Conservation (phyloP, 257 asterid genomes). For the Primulina tabacum region DNA sequence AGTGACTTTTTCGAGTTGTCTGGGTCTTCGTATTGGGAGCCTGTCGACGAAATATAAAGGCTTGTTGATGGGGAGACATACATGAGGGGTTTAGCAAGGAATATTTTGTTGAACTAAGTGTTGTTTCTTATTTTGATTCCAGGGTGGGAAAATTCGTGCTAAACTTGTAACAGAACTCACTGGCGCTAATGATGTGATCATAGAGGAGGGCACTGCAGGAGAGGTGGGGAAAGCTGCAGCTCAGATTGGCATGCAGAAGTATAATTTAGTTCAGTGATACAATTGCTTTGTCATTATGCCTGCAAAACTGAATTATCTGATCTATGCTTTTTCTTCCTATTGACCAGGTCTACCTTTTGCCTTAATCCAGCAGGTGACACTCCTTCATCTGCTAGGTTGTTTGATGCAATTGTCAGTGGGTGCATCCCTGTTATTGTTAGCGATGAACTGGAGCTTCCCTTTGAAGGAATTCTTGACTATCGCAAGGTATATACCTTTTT, state of each 20-base stretch:
- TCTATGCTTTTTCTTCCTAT: slow-evolving; percentile 24
- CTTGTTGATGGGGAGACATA: slow-evolving; percentile 2
- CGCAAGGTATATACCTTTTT: slow-evolving; percentile 54
- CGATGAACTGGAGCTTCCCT: slow-evolving; percentile 97
- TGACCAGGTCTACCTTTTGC: slow-evolving; percentile 84
- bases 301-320: slow-evolving; percentile 26
- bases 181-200: slow-evolving; percentile 66
- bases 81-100: background rate
- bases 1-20: slow-evolving; percentile 14
- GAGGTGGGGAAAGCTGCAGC: slow-evolving; percentile 87
- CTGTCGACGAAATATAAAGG: slow-evolving; percentile 5
- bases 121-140: slow-evolving; percentile 24
- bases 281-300: slow-evolving; percentile 16
- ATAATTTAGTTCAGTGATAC: slow-evolving; percentile 27
- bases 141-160: slow-evolving; percentile 98
- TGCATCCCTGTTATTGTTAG: slow-evolving; percentile 94
- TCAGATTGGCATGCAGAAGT: slow-evolving; percentile 96
- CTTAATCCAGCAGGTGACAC: slow-evolving; percentile 98
- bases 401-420: slow-evolving; percentile 96
- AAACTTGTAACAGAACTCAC: slow-evolving; percentile 75
- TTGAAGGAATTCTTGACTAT: slow-evolving; percentile 95
- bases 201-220: slow-evolving; percentile 94
- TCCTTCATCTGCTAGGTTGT: slow-evolving; percentile 96
- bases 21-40: background rate
- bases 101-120: slow-evolving; percentile 5